These are phyloP conservation scores for Leishmania lainsoni DNA, from an alignment of 208 protist genomes.

Conservation along the genomic window DNA sequence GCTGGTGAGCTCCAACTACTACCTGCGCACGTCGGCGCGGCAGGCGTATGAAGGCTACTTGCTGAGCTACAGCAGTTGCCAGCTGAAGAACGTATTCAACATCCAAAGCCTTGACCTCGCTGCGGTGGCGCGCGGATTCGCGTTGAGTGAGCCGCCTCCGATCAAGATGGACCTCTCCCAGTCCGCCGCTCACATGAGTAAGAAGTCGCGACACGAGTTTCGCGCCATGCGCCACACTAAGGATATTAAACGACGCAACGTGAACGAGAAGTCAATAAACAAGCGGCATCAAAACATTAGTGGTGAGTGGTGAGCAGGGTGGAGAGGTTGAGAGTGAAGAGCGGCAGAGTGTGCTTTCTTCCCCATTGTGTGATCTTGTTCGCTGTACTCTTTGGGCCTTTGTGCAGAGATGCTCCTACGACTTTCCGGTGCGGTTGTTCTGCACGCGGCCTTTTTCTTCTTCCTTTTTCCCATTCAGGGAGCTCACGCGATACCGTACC, in stretches of 20 bases:
- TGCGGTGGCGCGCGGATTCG: conserved; percentile 94
- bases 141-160: conserved; percentile 88
- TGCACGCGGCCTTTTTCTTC: neutral
- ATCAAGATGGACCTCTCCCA: conserved; percentile 93
- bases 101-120: conserved; percentile 97
- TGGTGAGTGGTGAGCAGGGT: conserved; percentile 68
- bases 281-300: conserved; percentile 84
- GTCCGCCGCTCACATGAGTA: conserved; percentile 90
- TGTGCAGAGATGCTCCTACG: neutral
- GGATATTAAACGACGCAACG: conserved; percentile 55
- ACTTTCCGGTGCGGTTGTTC: neutral
- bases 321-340: neutral
- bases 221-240: conserved; percentile 73
- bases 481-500: neutral
- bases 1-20: conserved; percentile 98
- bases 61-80: conserved; percentile 97
- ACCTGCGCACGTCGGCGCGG: conserved; percentile 96
- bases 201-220: conserved; percentile 85
- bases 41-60: conserved; percentile 99
- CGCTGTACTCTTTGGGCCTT: neutral
- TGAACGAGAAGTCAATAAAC: conserved; percentile 47
- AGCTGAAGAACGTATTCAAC: conserved; percentile 99
- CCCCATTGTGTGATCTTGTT: neutral
- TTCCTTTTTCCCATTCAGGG: neutral
- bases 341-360: neutral